Percentiles rank a stretch among this genome's conserved stretches.
These are phyloP conservation scores for Fusarium continuum DNA, from an alignment of 2,329 filamentous ascomycete species.

Conservation along the genomic window DNA sequence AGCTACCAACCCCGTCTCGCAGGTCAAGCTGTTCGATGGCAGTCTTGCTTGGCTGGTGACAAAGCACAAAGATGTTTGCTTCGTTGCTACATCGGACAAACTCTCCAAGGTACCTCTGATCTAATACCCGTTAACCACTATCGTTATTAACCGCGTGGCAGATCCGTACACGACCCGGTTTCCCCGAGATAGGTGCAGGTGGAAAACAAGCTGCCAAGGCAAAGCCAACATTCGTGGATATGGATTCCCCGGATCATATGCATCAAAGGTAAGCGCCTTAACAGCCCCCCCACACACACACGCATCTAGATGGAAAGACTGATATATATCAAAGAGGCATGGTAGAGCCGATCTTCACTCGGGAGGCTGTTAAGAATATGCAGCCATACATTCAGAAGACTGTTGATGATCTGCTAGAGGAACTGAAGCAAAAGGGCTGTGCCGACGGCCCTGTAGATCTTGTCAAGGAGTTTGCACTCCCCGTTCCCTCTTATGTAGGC, in stretches of 20 bases:
- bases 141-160: constrained; percentile 11
- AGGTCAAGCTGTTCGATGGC: constrained; percentile 58
- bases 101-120: constrained; percentile 55
- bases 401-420: constrained; percentile 54
- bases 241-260: constrained; percentile 60
- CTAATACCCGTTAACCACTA: fast-evolving
- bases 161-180: constrained; percentile 54
- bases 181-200: constrained; percentile 58
- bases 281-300: no score
- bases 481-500: constrained; percentile 57
- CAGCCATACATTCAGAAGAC: constrained; percentile 58
- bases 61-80: constrained; percentile 58
- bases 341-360: constrained; percentile 56
- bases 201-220: constrained; percentile 59
- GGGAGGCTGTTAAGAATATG: constrained; percentile 50
- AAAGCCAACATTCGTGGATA: constrained; percentile 61
- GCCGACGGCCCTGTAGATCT: constrained; percentile 53
- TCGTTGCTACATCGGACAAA: constrained; percentile 55
- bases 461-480: constrained; percentile 57
- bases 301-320: fast-evolving
- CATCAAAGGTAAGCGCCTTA: constrained; percentile 49
- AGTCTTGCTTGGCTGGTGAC: constrained; percentile 57
- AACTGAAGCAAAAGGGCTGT: constrained; percentile 50
- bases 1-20: constrained; percentile 54
- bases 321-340: constrained; percentile 48